Evolutionary conservation across 2,329 filamentous ascomycete genomes (phyloP).

Genomic region (Colletotrichum sp.): DNA sequence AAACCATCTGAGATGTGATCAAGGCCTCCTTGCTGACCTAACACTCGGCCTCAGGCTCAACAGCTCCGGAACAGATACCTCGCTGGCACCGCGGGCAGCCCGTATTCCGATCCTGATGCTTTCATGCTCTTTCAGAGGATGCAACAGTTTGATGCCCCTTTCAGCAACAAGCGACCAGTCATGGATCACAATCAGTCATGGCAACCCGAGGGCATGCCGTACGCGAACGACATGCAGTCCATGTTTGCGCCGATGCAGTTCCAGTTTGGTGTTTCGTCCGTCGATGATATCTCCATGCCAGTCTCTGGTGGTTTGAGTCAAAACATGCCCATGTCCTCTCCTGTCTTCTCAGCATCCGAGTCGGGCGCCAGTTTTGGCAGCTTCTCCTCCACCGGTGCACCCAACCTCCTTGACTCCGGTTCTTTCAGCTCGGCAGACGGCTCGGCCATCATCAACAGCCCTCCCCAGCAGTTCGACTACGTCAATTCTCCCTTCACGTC

Average conservation of each 20-base stretch:
- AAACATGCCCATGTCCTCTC: constrained; percentile 2
- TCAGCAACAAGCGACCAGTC: constrained; percentile 8
- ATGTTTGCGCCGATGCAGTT: constrained; percentile 18
- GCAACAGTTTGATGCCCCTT: constrained; percentile 2
- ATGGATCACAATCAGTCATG: constrained; percentile 2
- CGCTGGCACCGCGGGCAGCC: constrained; percentile 21
- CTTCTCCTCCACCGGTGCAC: constrained; percentile 15
- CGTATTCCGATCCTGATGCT: constrained; percentile 13
- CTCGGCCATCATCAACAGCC: background rate
- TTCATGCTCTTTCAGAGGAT: constrained; percentile 6
- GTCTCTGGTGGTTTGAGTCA: background rate
- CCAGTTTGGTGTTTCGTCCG: background rate
- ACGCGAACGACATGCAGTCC: constrained; percentile 11
- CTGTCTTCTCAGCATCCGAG: background rate
- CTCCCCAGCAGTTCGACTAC: constrained; percentile 9
- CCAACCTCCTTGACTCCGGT: constrained; percentile 5
- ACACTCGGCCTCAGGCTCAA: constrained; percentile 4
- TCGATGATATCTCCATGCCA: background rate
- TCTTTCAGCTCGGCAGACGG: constrained; percentile 7
- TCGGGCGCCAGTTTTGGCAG: constrained; percentile 11
- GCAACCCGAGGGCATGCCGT: background rate
- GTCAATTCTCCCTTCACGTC: background rate
- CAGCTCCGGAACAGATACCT: constrained; percentile 23
- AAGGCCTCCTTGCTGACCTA: background rate
- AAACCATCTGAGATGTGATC: constrained; percentile 14